A percentile compares a stretch with the other conserved stretches of the same genome.
Conservation (phyloP, 306 rosid genomes). For the Dalbergia cultrata region DNA sequence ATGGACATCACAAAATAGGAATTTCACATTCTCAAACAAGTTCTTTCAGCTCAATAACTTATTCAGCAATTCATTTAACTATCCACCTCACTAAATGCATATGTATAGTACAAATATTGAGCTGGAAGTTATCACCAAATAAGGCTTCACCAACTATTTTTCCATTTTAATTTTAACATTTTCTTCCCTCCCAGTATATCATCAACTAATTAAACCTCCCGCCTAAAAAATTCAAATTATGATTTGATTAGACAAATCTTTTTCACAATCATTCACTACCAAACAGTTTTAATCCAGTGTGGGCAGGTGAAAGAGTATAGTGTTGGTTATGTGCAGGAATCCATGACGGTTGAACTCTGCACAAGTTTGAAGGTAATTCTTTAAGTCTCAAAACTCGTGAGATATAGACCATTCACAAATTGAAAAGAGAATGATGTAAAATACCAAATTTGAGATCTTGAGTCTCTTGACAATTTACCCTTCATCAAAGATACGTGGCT, state of each 20-base stretch:
- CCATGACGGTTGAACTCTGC: slow-evolving; percentile 15
- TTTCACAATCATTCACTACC: slow-evolving; percentile 11
- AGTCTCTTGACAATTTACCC: background rate
- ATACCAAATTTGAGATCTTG: background rate
- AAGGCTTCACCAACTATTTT: background rate
- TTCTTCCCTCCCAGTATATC: background rate
- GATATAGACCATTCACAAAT: background rate
- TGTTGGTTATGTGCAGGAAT: background rate
- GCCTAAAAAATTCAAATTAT: background rate
- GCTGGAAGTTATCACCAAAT: slow-evolving; percentile 26
- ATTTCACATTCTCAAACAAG: slow-evolving; percentile 20
- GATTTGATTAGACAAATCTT: slow-evolving; percentile 16
- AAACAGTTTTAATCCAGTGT: slow-evolving; percentile 14
- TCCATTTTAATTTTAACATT: background rate
- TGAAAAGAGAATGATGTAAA: background rate
- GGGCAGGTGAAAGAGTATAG: slow-evolving; percentile 16
- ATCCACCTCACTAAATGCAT: slow-evolving; percentile 25
- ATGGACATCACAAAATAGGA: slow-evolving; percentile 9
- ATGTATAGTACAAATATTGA: background rate
- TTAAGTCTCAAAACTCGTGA: background rate
- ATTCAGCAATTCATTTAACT: background rate
- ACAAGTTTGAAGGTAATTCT: background rate
- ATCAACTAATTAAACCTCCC: background rate
- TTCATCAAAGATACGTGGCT: background rate
- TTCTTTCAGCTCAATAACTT: slow-evolving; percentile 1